phyloP scores from a whole-genome alignment of 2,329 filamentous ascomycete genomes.

The Diaporthe sp. region DNA sequence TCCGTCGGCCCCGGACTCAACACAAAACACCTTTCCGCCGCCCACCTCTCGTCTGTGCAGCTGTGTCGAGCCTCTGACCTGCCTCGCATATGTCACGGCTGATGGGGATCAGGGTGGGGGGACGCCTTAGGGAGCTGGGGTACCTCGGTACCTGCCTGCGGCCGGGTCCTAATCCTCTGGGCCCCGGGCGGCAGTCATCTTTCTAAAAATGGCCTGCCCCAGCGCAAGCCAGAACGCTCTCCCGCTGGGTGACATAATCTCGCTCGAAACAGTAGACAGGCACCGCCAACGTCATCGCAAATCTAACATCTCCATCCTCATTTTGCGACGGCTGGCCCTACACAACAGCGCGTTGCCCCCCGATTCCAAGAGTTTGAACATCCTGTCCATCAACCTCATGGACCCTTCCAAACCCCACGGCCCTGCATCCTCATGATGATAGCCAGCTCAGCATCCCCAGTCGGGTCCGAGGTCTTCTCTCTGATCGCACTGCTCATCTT shows the following conservation, averaged over 20 bases:
- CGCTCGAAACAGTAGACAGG: slow-evolving; percentile 28
- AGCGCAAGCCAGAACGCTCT: neutral
- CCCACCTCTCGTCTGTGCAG: neutral
- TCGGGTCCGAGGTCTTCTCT: slow-evolving; percentile 86
- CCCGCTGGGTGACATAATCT: slow-evolving; percentile 36
- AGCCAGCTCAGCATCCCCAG: slow-evolving; percentile 62
- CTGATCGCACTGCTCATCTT: slow-evolving; percentile 79
- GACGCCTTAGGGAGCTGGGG: neutral
- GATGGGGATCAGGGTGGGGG: neutral
- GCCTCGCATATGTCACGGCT: neutral
- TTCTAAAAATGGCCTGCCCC: slow-evolving; percentile 29
- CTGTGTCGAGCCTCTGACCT: neutral
- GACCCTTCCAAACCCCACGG: slow-evolving; percentile 17
- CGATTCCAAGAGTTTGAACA: slow-evolving; percentile 18
- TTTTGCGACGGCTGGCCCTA: slow-evolving; percentile 16
- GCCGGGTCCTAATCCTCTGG: neutral
- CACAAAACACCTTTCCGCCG: neutral
- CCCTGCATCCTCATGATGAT: slow-evolving; percentile 41
- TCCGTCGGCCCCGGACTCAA: neutral
- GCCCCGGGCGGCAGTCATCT: neutral
- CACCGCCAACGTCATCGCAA: slow-evolving; percentile 37
- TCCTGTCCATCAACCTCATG: slow-evolving; percentile 29
- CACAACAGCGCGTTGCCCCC: neutral
- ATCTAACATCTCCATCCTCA: slow-evolving; percentile 39
- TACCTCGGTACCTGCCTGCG: neutral